Evolutionary conservation across 2,329 filamentous ascomycete genomes (phyloP), one percentile per base, ranked within the genome.

Genomic region (Myriosclerotinia duriaeana): DNA sequence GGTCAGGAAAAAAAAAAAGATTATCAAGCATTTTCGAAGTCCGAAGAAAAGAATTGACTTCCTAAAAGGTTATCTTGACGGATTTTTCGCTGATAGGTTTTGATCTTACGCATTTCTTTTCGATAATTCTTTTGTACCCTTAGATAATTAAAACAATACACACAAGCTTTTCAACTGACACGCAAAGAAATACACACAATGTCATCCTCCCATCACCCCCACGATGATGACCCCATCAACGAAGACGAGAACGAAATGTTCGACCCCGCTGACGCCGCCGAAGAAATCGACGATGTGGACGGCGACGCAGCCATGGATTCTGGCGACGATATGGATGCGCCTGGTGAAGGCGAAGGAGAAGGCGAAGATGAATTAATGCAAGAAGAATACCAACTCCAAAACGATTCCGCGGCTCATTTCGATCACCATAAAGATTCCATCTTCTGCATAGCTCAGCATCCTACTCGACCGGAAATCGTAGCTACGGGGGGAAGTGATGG

Each of bases 391-490:
- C 80, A 86, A 53, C 83, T 98, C 8, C 87, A 95, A 70, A 99
- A 98, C 82, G 94, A 99, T 83, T 96, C 92, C 71, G 83, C 89
- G 71, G 94, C 92, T 68, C 94, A 96, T 82, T 97, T 98, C 76
- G 95, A 98, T 81, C 79, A 80, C 46, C 92, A 97, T 81, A 90
- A 88, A 73, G 93, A 97, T 83, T 93, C 90, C 68, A 90, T 99
- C 75, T 99, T 97, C 82, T 88, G 91, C 79, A 95, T 99, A 77
- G 92, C 94, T 22, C 92, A 97, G 77, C 95, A 99, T 77, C 95
- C 95, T 5, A 81, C 87, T 8, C 84, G 90, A 75, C 87, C 89
- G 7, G 83, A 88, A 26, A 87, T 98, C 68, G 83, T 98, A 68
- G 90, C 93, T 4, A 97, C 95, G 0, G 95, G 95, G 68, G 95